These are phyloP conservation scores for Strombidium stylifer DNA, from an alignment of 73 alveolate genomes.

Conservation along the genomic window DNA sequence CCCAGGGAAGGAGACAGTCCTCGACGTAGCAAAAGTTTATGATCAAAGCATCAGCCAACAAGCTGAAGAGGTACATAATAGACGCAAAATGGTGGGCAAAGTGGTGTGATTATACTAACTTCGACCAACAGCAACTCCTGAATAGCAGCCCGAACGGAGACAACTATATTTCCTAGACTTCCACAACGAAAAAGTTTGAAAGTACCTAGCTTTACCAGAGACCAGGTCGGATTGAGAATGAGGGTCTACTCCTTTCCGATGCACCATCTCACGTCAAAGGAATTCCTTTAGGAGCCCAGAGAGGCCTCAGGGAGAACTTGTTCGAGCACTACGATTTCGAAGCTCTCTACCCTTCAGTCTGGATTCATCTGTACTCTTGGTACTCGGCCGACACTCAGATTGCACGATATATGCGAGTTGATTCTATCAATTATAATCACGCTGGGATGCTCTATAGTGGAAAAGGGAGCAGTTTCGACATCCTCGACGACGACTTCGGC, in stretches of 20 bases:
- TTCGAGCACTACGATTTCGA: conserved; percentile 45
- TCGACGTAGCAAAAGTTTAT: too few species aligned
- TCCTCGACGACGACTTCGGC: too few species aligned
- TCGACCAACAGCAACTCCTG: neutral
- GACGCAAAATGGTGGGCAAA: conserved; percentile 44
- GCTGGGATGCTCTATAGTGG: too few species aligned
- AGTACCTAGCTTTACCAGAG: conserved; percentile 10
- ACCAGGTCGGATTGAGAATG: conserved; percentile 15
- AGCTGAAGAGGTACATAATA: conserved; percentile 3
- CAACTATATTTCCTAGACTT: neutral
- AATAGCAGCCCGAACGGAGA: neutral
- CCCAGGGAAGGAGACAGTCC: too few species aligned
- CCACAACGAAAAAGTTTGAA: conserved; percentile 13
- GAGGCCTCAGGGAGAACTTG: conserved; percentile 43
- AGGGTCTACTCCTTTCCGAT: neutral
- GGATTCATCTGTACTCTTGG: conserved; percentile 49
- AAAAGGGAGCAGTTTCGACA: too few species aligned
- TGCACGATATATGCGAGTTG: conserved; percentile 42
- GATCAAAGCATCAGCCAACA: too few species aligned
- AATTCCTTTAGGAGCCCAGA: neutral
- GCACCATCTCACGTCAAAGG: too few species aligned
- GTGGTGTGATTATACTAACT: conserved; percentile 41
- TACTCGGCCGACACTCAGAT: conserved; percentile 34
- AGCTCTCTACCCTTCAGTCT: conserved; percentile 13
- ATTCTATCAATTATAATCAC: too few species aligned